Evolutionary conservation across 169 alveolate genomes (phyloP), one percentile per base, ranked within the genome.

Genomic region (Plasmodium gonderi): DNA sequence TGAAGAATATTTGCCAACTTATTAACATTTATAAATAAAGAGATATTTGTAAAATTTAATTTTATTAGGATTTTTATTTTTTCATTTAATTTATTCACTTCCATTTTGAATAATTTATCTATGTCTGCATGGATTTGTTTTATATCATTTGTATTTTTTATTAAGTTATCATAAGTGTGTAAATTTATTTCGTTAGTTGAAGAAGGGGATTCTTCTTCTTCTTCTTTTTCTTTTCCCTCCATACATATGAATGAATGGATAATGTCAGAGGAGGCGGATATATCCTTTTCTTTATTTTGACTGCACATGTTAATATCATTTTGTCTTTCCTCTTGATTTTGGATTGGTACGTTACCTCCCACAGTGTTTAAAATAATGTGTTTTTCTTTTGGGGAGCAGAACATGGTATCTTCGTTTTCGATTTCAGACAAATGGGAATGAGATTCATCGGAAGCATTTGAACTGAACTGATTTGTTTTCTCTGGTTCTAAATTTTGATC

Each of bases 21-120:
- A 42, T 85, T 31, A 17, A 49, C 14, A 31, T 74, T 74, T 44
- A 12, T 85, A 85, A 74, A 85, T 85, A 85, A 65, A 20, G 65
- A 49, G 45, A 51, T 60, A 17, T 49, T 75, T 12, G 38, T n/a
- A 38, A 51, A 74, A 75, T 85, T 85, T 74, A 85, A 20, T 49
- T 85, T 44, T 38, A 74, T 23, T 26, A 85, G 77, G 33, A 36
- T 47, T 51, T 74, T 85, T n/a, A 74, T 85, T 85, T 85, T 85
- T 51, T 85, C 72, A 40, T 64, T 74, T 77, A 85, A 64, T 72
- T 72, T 51, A 17, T 85, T 85, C 29, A 60, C 1, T 44, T 85
- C 92, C 47, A 72, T 74, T 85, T 85, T 17, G 36, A 33, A 85
- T 74, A 85, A 20, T 29, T 36, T 42, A 85, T 60, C 79, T 29